phyloP scores from a whole-genome alignment of 192 early-diverging fungal species.

The Obelidium mucronatum region DNA sequence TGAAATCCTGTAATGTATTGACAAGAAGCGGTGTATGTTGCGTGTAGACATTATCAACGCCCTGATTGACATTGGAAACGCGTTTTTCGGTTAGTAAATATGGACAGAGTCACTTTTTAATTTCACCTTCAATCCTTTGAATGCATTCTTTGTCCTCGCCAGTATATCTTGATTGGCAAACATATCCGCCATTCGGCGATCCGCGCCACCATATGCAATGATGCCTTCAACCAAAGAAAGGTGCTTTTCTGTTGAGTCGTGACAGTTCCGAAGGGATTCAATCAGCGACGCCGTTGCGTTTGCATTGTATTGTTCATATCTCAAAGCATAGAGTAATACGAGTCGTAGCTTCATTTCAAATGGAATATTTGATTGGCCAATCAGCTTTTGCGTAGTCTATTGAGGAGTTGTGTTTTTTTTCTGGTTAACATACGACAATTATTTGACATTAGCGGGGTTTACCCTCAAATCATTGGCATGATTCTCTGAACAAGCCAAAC shows the following conservation, averaged over 20 bases:
- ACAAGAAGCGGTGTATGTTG: constrained; percentile 91
- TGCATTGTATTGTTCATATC: constrained; percentile 85
- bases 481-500: constrained; percentile 86
- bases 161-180: constrained; percentile 90
- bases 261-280: constrained; percentile 68
- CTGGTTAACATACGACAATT: too few species aligned
- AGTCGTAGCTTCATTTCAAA: constrained; percentile 81
- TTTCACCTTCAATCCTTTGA: constrained; percentile 91
- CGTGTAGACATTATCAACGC: constrained; percentile 98
- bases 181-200: constrained; percentile 86
- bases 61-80: constrained; percentile 49
- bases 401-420: too few species aligned
- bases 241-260: constrained; percentile 75
- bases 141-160: constrained; percentile 82
- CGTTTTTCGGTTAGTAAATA: not conserved
- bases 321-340: constrained; percentile 86
- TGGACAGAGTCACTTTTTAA: not conserved
- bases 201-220: constrained; percentile 77
- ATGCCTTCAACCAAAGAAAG: constrained; percentile 77
- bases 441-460: constrained; percentile 2
- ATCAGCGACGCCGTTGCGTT: constrained; percentile 78
- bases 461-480: constrained; percentile 88
- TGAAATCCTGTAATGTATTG: constrained; percentile 75
- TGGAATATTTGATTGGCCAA: constrained; percentile 70
- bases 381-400: constrained; percentile 73